Base-by-base conservation (phyloP, 164 flowering plant genomes). In the Santalum album region DNA sequence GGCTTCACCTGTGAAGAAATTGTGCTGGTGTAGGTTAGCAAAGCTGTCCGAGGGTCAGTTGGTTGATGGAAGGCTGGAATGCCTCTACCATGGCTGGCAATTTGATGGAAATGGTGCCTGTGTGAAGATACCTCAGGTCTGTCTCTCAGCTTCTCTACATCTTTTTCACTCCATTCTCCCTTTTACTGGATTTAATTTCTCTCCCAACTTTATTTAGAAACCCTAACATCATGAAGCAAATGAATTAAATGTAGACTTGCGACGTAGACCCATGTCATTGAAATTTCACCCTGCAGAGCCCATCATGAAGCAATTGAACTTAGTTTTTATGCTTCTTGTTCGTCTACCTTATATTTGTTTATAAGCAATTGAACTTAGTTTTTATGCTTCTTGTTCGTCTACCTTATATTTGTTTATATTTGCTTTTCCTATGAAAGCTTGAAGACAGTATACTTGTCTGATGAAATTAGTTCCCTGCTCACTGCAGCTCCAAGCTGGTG, bases 81-180 rank as follows among this genome's bases (percentile, higher is more conserved):
- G 98, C 60, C 69, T 90, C 26, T 90, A 90, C 64, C 98, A 90
- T 59, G 98, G 98, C n/a, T 90, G 98, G 96, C 98, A 90, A 67
- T 90, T 85, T 57, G 86, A 87, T 64, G 95, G 84, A 1, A 77
- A 80, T 7, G 97, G 97, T 0, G 72, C 80, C 72, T 90, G 97
- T 52, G 89, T 87, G 11, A 87, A 71, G 77, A 90, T 90, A 59
- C 97, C 97, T 70, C 97, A 90, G 97, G 97, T 84, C 18, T 40
- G 75, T 64, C 16, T 12, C 16, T 7, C 2, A 36, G 11, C 29
- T 50, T n/a, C 45, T 42, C 16, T 38, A 7, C 15, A 38, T 38
- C 15, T 12, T 17, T 17, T 14, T 38, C 15, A 14, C 42, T 29
- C 34, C 9, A 3, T 9, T 29, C 9, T 29, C 6, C 34, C 4